Conservation (phyloP, 495 filamentous ascomycete species). For the Podospora didyma region DNA sequence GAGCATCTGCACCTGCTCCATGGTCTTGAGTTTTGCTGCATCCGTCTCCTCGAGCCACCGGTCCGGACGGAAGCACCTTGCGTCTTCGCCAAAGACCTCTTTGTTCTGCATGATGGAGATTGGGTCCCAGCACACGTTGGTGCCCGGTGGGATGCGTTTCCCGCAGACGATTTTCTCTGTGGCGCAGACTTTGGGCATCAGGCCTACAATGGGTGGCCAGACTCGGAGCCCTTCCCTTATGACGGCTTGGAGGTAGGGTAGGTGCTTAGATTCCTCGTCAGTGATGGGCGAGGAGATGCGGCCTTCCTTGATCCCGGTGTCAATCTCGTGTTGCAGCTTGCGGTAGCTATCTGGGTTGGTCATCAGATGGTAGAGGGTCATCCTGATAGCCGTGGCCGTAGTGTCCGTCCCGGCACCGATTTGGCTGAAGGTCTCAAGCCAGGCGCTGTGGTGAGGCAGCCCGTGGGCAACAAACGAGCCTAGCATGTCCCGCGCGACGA, state of each 20-base stretch:
- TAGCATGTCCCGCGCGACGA: slow-evolving; percentile 34
- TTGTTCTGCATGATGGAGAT: slow-evolving; percentile 23
- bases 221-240: slow-evolving; percentile 49
- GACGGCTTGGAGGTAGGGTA: slow-evolving; percentile 46
- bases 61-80: slow-evolving; percentile 44
- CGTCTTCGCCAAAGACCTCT: slow-evolving; percentile 36
- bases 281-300: slow-evolving; percentile 33
- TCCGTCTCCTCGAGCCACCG: slow-evolving; percentile 43
- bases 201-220: slow-evolving; percentile 31
- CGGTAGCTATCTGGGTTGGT: slow-evolving; percentile 40
- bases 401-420: slow-evolving; percentile 61
- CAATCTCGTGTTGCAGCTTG: slow-evolving; percentile 56
- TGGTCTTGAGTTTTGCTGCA: slow-evolving; percentile 19
- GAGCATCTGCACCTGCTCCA: slow-evolving; percentile 28
- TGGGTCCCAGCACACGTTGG: slow-evolving; percentile 47
- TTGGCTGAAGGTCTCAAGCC: slow-evolving; percentile 38
- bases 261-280: slow-evolving; percentile 33
- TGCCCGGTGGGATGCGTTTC: slow-evolving; percentile 43
- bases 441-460: slow-evolving; percentile 21
- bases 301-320: slow-evolving; percentile 30
- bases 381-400: slow-evolving; percentile 55
- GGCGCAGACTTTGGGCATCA: slow-evolving; percentile 49
- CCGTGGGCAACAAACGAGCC: slow-evolving; percentile 30
- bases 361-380: slow-evolving; percentile 51
- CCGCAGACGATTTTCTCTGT: slow-evolving; percentile 40